These are phyloP conservation scores for Penicillium turbatum DNA, from an alignment of 495 filamentous ascomycete species.

Conservation along the genomic window DNA sequence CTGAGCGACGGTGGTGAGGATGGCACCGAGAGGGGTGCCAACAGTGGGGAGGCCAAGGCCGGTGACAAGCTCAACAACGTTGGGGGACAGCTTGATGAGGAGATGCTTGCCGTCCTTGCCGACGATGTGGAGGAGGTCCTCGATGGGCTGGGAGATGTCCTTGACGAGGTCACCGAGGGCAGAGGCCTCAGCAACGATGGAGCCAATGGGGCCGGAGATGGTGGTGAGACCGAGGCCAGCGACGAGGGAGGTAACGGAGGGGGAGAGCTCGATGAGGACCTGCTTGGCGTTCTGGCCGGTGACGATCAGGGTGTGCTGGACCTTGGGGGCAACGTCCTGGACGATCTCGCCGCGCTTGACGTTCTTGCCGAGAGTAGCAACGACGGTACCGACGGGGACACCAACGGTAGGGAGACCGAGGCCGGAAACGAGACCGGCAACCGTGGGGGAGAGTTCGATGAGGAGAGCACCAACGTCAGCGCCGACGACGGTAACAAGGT, in stretches of 20 bases:
- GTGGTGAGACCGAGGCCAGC: slow-evolving; percentile 29
- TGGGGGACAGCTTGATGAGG: slow-evolving; percentile 35
- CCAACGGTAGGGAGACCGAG: slow-evolving; percentile 19
- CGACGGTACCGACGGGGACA: slow-evolving; percentile 14
- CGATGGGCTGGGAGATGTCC: slow-evolving; percentile 28
- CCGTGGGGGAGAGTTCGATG: slow-evolving; percentile 10
- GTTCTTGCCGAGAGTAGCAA: slow-evolving; percentile 22
- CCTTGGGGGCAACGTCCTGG: slow-evolving; percentile 31
- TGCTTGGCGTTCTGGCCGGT: slow-evolving; percentile 31
- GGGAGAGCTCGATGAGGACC: slow-evolving; percentile 34
- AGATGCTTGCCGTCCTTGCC: slow-evolving; percentile 31
- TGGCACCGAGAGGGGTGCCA: slow-evolving; percentile 29
- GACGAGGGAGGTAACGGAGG: slow-evolving; percentile 29
- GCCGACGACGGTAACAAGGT: slow-evolving; percentile 25
- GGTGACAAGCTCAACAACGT: slow-evolving; percentile 30
- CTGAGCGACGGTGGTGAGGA: slow-evolving; percentile 33
- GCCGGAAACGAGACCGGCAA: slow-evolving; percentile 14
- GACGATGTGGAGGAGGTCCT: slow-evolving; percentile 33
- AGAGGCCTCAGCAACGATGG: slow-evolving; percentile 28
- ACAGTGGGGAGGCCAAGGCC: slow-evolving; percentile 37
- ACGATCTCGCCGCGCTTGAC: slow-evolving; percentile 31
- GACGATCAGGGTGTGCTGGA: slow-evolving; percentile 29
- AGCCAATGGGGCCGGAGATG: slow-evolving; percentile 26
- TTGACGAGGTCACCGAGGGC: slow-evolving; percentile 37
- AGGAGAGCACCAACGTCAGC: slow-evolving; percentile 21